Conservation (phyloP, 23 red algal species). For the Chondrus crispus region DNA sequence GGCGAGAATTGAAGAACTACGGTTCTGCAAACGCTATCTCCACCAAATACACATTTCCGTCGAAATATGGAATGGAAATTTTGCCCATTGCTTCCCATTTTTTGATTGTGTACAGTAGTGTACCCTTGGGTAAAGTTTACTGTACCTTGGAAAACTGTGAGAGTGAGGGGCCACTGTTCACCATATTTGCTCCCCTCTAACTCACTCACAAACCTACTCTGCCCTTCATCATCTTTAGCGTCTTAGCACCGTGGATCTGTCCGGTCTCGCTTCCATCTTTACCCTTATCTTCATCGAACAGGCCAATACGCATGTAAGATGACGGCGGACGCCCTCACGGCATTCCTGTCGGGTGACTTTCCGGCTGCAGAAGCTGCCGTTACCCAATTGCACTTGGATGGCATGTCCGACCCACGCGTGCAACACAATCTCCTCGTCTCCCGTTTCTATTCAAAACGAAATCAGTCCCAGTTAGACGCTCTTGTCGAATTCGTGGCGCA, state of each 20-base stretch:
- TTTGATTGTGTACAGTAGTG: no score
- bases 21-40: no score
- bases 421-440: slow-evolving; percentile 28
- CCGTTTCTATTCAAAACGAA: neutral
- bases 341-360: slow-evolving; percentile 44
- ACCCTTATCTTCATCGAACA: neutral
- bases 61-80: no score
- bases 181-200: no score
- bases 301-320: neutral
- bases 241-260: neutral
- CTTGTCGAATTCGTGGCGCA: slow-evolving; percentile 23
- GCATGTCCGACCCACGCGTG: slow-evolving; percentile 36
- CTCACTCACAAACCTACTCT: no score
- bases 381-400: neutral
- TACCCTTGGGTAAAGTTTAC: no score
- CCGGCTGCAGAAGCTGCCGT: neutral
- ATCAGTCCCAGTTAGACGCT: slow-evolving; percentile 4
- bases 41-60: no score
- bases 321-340: slow-evolving; percentile 42
- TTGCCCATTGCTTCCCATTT: no score
- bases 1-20: no score
- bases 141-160: no score
- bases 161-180: no score
- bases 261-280: neutral
- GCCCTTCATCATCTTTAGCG: neutral